These are phyloP conservation scores for Aspergillus spinulosporus DNA, from an alignment of 2,329 filamentous ascomycete genomes.

Conservation along the genomic window DNA sequence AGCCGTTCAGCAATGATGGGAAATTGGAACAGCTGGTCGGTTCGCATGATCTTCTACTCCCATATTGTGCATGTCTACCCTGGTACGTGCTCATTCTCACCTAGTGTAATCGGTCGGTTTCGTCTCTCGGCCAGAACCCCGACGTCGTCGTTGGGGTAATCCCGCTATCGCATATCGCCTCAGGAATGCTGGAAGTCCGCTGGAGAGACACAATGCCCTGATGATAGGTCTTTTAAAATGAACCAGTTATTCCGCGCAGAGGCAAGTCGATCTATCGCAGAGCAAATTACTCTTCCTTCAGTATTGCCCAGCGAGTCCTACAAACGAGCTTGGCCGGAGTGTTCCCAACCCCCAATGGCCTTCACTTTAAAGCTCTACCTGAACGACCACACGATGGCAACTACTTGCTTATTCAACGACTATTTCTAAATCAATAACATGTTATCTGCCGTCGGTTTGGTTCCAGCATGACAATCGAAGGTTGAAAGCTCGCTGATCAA, in stretches of 20 bases:
- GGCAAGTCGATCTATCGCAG: too few relatives aligned
- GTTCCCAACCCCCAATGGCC: too few relatives aligned
- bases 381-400: background rate
- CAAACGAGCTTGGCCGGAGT: too few relatives aligned
- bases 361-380: background rate
- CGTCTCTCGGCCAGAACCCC: background rate
- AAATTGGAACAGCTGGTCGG: background rate
- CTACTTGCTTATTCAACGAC: background rate
- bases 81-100: background rate
- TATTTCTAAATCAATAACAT: background rate
- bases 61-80: background rate
- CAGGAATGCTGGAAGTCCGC: background rate
- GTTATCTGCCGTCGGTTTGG: background rate
- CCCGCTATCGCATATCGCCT: background rate
- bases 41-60: background rate
- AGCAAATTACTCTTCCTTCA: too few relatives aligned
- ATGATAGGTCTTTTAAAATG: too few relatives aligned
- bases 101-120: background rate
- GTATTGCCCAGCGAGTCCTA: too few relatives aligned
- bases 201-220: too few relatives aligned
- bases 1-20: background rate
- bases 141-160: background rate
- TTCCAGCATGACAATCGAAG: background rate
- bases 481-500: background rate
- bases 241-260: too few relatives aligned